Evolutionary conservation across 768 basidiomycete species (phyloP), one percentile per base, ranked within the genome.

Genomic region (Mrakia hoshinonis): DNA sequence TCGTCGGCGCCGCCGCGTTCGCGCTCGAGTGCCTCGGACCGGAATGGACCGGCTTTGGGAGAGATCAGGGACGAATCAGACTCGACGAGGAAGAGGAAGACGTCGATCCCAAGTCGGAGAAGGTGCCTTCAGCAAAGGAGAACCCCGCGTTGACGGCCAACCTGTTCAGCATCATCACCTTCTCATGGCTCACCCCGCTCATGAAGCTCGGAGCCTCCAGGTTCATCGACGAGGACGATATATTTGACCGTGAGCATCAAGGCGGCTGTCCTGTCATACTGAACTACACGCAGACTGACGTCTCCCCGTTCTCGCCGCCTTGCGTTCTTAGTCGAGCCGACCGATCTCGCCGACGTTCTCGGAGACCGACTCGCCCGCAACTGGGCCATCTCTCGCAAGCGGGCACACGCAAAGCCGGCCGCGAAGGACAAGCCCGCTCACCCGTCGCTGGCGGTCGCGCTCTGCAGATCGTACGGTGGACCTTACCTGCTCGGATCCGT

Each of bases 181-280:
- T 97, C 77, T 80, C 82, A 0, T 98, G 92, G 92, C 85, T 97
- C 82, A 91, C 90, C 0, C 84, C 84, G 0, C 83, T 79, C 60
- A 80, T 83, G 75, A 76, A 76, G 62, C 73, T 76, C 10, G 82
- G 82, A 2, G 77, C 78, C 31, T 68, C 67, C 39, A 80, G 85
- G 67, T 86, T 84, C 77, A 87, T 97, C 70, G 89, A 88, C 0
- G 92, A 95, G 77, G 84, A 88, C 36, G 95, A 98, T 76, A 84
- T 97, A 29, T 92, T 83, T 86, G 0, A 82, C 96, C 31, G 69
- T 70, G 24, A 36, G 69, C n/a, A 12, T 18, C 24, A 39, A 24
- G 52, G 48, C 31, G 7, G 39, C 20, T n/a, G n/a, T n/a, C n/a
- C n/a, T n/a, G n/a, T 34, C 43, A 20, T 26, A 2, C 15, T 22